Evolutionary conservation across 2,329 filamentous ascomycete genomes (phyloP).

Genomic region (Phyllachora maydis): DNA sequence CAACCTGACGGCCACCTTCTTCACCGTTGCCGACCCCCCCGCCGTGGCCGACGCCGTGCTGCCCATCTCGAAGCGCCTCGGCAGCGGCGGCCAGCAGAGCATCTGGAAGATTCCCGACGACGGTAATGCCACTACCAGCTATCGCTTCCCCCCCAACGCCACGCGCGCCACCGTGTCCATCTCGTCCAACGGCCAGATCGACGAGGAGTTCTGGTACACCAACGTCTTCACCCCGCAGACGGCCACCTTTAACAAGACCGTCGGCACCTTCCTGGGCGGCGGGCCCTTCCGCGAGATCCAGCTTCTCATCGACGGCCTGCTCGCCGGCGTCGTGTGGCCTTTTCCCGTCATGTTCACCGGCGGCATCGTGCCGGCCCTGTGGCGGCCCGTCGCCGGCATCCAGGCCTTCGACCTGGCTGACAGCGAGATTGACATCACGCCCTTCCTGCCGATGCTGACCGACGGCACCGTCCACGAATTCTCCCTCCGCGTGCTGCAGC

Average conservation of each 20-base stretch:
- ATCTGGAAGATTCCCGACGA: slow-evolving; percentile 44
- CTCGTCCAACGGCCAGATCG: slow-evolving; percentile 50
- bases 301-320: slow-evolving; percentile 45
- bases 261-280: slow-evolving; percentile 38
- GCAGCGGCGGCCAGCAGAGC: slow-evolving; percentile 29
- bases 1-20: slow-evolving; percentile 29
- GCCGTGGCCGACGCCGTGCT: slow-evolving; percentile 21
- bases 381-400: slow-evolving; percentile 55
- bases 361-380: slow-evolving; percentile 52
- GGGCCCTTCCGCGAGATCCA: slow-evolving; percentile 61
- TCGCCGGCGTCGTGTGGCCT: slow-evolving; percentile 60
- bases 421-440: slow-evolving; percentile 61
- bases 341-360: slow-evolving; percentile 71
- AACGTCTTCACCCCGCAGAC: slow-evolving; percentile 46
- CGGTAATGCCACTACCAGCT: slow-evolving; percentile 30
- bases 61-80: slow-evolving; percentile 35
- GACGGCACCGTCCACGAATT: slow-evolving; percentile 45
- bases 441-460: slow-evolving; percentile 48
- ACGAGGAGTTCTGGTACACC: slow-evolving; percentile 70
- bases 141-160: slow-evolving; percentile 40
- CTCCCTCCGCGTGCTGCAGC: slow-evolving; percentile 40
- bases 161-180: slow-evolving; percentile 51
- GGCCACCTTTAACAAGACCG: slow-evolving; percentile 31
- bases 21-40: neutral
- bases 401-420: slow-evolving; percentile 60